These are phyloP conservation scores for Berkeleyomyces basicola DNA, from an alignment of 2,329 filamentous ascomycete species.

Conservation along the genomic window DNA sequence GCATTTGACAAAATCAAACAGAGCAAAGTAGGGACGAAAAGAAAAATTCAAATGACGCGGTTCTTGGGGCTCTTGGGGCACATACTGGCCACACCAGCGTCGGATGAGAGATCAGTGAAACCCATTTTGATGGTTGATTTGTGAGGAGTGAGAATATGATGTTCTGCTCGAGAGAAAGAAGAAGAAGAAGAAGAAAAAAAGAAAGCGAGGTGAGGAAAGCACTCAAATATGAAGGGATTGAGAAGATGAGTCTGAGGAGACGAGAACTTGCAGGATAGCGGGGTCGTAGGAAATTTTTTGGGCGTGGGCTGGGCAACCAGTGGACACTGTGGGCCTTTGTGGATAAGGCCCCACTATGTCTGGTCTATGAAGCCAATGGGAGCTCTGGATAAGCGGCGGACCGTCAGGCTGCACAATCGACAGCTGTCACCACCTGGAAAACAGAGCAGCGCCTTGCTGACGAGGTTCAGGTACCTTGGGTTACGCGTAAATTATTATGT, in stretches of 20 bases:
- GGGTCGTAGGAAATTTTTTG: conserved; percentile 19
- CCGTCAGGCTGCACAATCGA: neutral
- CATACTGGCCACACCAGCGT: conserved; percentile 40
- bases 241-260: conserved; percentile 13
- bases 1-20: conserved; percentile 13
- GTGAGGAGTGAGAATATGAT: conserved; percentile 15
- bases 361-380: conserved; percentile 2
- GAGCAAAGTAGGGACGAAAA: conserved; percentile 10
- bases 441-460: neutral
- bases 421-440: neutral
- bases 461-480: neutral
- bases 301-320: conserved; percentile 11
- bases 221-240: conserved; percentile 17
- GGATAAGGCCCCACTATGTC: conserved; percentile 10
- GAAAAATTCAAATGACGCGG: conserved; percentile 14
- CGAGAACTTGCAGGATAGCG: conserved; percentile 19
- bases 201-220: conserved; percentile 15
- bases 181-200: conserved; percentile 16
- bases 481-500: neutral
- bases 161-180: conserved; percentile 14
- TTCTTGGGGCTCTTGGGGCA: conserved; percentile 17
- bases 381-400: neutral
- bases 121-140: conserved; percentile 38
- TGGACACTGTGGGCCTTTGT: conserved; percentile 8
- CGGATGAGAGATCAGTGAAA: conserved; percentile 51